Evolutionary conservation across 2,329 filamentous ascomycete species (phyloP), one percentile per base, ranked within the genome.

Genomic region (Talaromyces rugulosus): DNA sequence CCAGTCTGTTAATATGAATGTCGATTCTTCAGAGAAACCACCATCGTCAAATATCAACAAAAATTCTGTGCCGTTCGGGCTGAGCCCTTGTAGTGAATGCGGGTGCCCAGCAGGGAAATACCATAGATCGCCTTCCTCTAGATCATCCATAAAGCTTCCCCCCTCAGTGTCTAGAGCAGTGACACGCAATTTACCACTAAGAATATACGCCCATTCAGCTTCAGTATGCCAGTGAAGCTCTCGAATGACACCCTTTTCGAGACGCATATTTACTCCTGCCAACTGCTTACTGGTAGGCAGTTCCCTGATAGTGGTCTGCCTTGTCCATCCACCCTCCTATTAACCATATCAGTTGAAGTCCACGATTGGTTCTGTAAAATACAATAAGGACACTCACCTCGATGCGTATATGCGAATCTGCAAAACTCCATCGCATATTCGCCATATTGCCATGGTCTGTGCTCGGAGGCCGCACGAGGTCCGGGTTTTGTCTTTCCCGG

Each of bases 171-270:
- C 89, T 18, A 92, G 82, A 0, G 87, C 89, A 0, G 89, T 91
- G 57, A 92, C 84, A 59, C 89, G 85, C 23, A 90, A 88, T 62
- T 83, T 81, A 57, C 89, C 89, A 61, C 88, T 85, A 0, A 92
- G 82, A 2, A 92, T 86, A 65, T 89, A 91, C 0, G 87, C 88
- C 89, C 89, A 92, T 70, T 92, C 89, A 42, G 88, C 89, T 72
- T 64, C 52, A 5, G 89, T 90, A 79, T 92, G 89, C 89, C 89
- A 92, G 71, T 92, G 89, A 8, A 92, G 80, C 72, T 92, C 89
- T 31, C 89, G 87, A 67, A 90, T 90, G 34, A 88, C 89, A 40
- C 89, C 88, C 65, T 85, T 77, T 44, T 88, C 89, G 2, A 92
- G 84, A 11, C 89, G 84, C 89, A 92, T 92, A 72, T 92, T 91